phyloP scores from a whole-genome alignment of 345 rosid species.

The Anacardium occidentale region DNA sequence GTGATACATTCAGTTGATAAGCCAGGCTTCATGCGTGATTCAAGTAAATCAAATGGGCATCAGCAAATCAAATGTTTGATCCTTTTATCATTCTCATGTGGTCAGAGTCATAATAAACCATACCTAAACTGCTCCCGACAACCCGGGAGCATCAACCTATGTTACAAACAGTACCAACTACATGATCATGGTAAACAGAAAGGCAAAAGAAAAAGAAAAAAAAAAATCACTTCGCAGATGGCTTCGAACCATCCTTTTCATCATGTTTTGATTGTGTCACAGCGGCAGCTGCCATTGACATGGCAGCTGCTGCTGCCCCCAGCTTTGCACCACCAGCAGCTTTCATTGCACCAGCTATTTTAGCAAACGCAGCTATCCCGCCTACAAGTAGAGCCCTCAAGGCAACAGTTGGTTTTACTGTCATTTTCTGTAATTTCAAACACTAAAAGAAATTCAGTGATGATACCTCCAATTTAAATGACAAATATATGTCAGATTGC shows the following conservation, averaged over 20 bases:
- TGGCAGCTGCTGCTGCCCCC: constrained; percentile 83
- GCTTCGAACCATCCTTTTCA: constrained; percentile 41
- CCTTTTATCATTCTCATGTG: background rate
- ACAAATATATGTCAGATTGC: background rate
- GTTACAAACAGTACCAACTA: constrained; percentile 8
- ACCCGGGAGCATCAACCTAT: constrained; percentile 11
- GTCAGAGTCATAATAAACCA: constrained; percentile 10
- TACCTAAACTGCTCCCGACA: background rate
- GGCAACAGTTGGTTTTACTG: constrained; percentile 84
- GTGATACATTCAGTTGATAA: constrained; percentile 45
- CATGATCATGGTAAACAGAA: background rate
- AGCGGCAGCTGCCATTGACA: constrained; percentile 72
- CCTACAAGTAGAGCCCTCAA: constrained; percentile 80
- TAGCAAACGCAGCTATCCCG: constrained; percentile 73
- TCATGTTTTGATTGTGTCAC: constrained; percentile 60
- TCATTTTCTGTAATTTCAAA: constrained; percentile 41
- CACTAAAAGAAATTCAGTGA: background rate
- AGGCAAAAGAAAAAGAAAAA: background rate
- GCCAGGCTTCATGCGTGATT: constrained; percentile 19
- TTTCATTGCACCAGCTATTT: constrained; percentile 78
- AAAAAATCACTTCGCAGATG: constrained; percentile 33
- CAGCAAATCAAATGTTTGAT: too few species aligned
- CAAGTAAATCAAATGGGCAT: too few species aligned
- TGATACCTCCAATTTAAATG: background rate
- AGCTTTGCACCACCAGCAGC: constrained; percentile 87